Base-by-base conservation (phyloP, 352 stramenopile species). In the Globisporangium middletonii region DNA sequence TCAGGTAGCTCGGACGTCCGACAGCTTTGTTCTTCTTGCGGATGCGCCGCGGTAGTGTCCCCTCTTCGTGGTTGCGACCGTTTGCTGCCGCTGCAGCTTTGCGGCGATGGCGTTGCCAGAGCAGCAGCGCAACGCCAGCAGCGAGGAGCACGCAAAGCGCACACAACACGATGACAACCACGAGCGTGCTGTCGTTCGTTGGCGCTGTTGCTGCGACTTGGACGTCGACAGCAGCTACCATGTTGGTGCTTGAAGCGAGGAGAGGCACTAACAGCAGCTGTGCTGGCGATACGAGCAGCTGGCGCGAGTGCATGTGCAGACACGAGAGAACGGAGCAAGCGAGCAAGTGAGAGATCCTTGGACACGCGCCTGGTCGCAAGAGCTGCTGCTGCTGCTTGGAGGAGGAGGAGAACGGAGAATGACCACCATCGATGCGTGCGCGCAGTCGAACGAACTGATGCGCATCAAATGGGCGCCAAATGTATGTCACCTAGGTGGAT, bases 1-100 rank as follows among this genome's bases (percentile, higher is more conserved):
- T 53, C 27, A 62, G 30, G 49, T 62, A 62, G 41, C 57, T 62
- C n/a, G 57, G 49, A 11, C 57, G 57, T 5, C 57, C 57, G n/a
- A 43, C 30, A 16, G 55, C 27, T n/a, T 62, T 62, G 28, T 56
- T 62, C 28, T 47, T 57, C 57, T 62, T 62, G 57, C 57, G 57
- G 49, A 62, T 62, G 49, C 57, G 57, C 16, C 57, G 42, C 42
- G 57, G 57, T 13, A 62, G 15, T 30, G 57, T 62, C n/a, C 19
- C 42, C 43, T 57, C 57, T 37, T 62, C 57, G 2, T n/a, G 48
- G 13, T 13, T 13, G 35, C 35, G 35, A 13, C 15, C n/a, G 41
- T 28, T 46, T 0, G 11, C 2, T 23, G 23, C 23, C 23, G 23
- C 23, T 23, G 23, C 23, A 23, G 23, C 26, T 46, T 42, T 19